These are phyloP conservation scores for Mediolabrus comicus DNA, from an alignment of 108 stramenopile species.

Conservation along the genomic window DNA sequence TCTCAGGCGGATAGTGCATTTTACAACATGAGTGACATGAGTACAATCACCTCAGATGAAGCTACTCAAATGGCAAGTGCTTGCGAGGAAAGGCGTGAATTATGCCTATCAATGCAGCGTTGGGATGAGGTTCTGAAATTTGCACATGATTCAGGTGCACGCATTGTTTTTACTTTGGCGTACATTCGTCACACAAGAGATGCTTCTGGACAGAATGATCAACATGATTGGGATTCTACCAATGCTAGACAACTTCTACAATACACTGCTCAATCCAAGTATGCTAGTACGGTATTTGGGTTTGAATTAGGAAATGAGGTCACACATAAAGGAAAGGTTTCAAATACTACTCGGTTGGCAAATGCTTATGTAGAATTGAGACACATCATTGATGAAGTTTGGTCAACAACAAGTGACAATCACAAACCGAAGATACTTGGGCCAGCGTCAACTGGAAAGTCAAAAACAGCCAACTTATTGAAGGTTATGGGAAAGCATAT, in stretches of 20 bases:
- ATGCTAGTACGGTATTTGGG: slow-evolving; percentile 17
- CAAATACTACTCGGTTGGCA: slow-evolving; percentile 30
- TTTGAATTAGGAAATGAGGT: slow-evolving; percentile 45
- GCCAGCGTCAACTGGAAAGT: slow-evolving; percentile 22
- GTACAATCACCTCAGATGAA: not conserved
- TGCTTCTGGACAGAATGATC: slow-evolving; percentile 8
- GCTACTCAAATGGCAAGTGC: not conserved
- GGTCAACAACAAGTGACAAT: not conserved
- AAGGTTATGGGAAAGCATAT: slow-evolving; percentile 15
- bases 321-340: slow-evolving; percentile 23
- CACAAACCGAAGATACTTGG: slow-evolving; percentile 23
- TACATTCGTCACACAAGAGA: slow-evolving; percentile 30
- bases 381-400: slow-evolving; percentile 25
- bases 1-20: slow-evolving; percentile 29
- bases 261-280: slow-evolving; percentile 9
- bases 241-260: slow-evolving; percentile 28
- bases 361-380: slow-evolving; percentile 33
- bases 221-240: slow-evolving; percentile 26
- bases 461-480: slow-evolving; percentile 7
- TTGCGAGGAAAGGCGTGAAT: slow-evolving; percentile 7
- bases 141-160: slow-evolving; percentile 19
- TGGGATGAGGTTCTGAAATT: slow-evolving; percentile 32
- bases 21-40: slow-evolving; percentile 9
- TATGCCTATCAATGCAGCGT: slow-evolving; percentile 18
- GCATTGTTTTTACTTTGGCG: slow-evolving; percentile 34